Evolutionary conservation across 2,329 filamentous ascomycete species (phyloP).

Genomic region (Aspergillus tanneri): DNA sequence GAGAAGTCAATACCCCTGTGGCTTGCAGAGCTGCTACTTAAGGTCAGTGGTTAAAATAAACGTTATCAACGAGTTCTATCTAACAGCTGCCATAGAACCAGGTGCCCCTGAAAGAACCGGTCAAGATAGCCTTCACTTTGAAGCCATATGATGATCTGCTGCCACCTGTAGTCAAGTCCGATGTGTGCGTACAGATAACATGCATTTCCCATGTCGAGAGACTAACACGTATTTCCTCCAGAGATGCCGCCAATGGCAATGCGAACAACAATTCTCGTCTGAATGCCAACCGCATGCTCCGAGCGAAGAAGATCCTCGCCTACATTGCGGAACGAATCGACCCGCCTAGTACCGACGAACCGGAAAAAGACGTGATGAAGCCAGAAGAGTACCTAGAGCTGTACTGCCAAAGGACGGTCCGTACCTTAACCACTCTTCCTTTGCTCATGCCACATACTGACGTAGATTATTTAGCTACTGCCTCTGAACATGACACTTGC

Average conservation of each 20-base stretch:
- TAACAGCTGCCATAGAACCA: conserved; percentile 58
- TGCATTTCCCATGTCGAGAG: neutral
- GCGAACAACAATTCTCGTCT: conserved; percentile 73
- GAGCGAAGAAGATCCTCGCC: conserved; percentile 87
- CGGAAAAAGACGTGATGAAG: conserved; percentile 61
- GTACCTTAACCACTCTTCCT: conserved; percentile 30
- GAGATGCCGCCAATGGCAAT: conserved; percentile 24
- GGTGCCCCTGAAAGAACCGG: conserved; percentile 81
- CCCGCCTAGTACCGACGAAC: conserved; percentile 58
- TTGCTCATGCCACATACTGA: conserved; percentile 14
- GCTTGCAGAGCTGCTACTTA: conserved; percentile 82
- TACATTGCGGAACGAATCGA: conserved; percentile 95
- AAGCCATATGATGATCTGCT: conserved; percentile 75
- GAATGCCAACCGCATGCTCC: conserved; percentile 94
- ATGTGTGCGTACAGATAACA: conserved; percentile 54
- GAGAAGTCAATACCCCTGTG: conserved; percentile 87
- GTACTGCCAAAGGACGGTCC: conserved; percentile 88
- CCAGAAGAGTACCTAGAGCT: conserved; percentile 94
- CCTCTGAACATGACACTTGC: conserved; percentile 87
- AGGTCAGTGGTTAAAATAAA: conserved; percentile 44
- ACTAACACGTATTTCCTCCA: conserved; percentile 12
- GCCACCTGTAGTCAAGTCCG: conserved; percentile 69
- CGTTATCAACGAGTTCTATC: neutral
- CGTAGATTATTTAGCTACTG: conserved; percentile 44
- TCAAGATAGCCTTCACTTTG: conserved; percentile 93